A percentile compares a stretch with the other conserved stretches of the same genome.
Evolutionary conservation across 176 grass and related monocot species (phyloP).

Genomic region (Carex littledalei): DNA sequence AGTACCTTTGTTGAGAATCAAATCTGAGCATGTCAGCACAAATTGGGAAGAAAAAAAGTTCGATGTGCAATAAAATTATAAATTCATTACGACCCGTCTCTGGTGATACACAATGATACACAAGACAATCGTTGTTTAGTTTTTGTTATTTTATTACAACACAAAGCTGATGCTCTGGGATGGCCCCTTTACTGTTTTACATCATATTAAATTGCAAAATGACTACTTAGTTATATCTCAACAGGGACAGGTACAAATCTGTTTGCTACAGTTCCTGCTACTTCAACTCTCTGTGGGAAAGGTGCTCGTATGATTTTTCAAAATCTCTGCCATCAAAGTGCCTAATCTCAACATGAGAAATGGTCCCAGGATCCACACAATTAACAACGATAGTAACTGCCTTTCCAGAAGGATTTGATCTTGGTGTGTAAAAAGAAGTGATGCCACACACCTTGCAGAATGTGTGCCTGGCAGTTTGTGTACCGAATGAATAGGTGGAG

Average conservation of each 20-base stretch:
- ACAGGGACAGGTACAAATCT: not conserved
- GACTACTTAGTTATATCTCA: not conserved
- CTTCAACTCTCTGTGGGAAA: conserved; percentile 25
- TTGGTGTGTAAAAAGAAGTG: conserved; percentile 76
- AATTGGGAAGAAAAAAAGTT: not conserved
- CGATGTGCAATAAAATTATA: not conserved
- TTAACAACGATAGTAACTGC: conserved; percentile 34
- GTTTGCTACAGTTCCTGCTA: not conserved
- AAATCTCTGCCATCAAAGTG: conserved; percentile 46
- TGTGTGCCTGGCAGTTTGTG: conserved; percentile 62
- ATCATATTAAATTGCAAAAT: not conserved
- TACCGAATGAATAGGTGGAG: conserved; percentile 73
- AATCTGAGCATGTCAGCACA: not conserved
- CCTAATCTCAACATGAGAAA: conserved; percentile 55
- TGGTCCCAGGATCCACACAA: conserved; percentile 62
- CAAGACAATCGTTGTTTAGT: not conserved
- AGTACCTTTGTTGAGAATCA: not conserved
- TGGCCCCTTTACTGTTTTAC: not conserved
- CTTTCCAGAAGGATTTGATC: conserved; percentile 51
- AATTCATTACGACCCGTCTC: not conserved
- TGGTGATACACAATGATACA: not conserved
- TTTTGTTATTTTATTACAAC: not conserved
- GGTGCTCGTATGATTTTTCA: conserved; percentile 28
- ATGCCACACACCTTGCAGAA: conserved; percentile 83
- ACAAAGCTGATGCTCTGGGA: not conserved